Evolutionary conservation across 2,329 filamentous ascomycete genomes (phyloP).

Genomic region (Colletotrichum higginsianum): DNA sequence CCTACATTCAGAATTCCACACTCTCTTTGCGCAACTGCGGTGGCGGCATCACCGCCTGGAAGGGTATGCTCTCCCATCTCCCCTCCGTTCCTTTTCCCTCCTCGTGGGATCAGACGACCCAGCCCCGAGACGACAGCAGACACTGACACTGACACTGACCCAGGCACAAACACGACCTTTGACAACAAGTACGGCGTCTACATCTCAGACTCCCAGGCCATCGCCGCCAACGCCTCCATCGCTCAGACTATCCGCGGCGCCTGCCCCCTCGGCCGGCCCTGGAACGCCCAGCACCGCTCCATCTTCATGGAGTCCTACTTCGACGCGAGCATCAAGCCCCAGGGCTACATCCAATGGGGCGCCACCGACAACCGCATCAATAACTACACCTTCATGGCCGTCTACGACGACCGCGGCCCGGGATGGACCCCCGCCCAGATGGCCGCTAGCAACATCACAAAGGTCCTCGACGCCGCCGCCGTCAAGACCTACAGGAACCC

Average conservation of each 20-base stretch:
- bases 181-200: conserved; percentile 78
- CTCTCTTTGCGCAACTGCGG: conserved; percentile 73
- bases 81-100: not conserved
- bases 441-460: conserved; percentile 56
- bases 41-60: conserved; percentile 79
- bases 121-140: too few species aligned
- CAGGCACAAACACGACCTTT: conserved; percentile 72
- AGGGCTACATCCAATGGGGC: conserved; percentile 70
- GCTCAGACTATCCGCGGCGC: conserved; percentile 54
- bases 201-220: conserved; percentile 68
- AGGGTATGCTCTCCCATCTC: conserved; percentile 57
- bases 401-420: conserved; percentile 66
- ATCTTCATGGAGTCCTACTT: conserved; percentile 70
- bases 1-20: conserved; percentile 69
- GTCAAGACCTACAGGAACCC: conserved; percentile 47
- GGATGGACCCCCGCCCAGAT: conserved; percentile 67
- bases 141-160: conserved; percentile 1
- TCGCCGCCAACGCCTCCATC: conserved; percentile 67
- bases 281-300: conserved; percentile 71
- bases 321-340: conserved; percentile 66
- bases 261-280: conserved; percentile 74
- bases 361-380: conserved; percentile 54
- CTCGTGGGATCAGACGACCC: too few species aligned
- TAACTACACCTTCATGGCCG: conserved; percentile 69
- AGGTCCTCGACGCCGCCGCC: conserved; percentile 58